Evolutionary conservation across 1,139 yeast species (phyloP).

Genomic region (Dujonia santamariae): DNA sequence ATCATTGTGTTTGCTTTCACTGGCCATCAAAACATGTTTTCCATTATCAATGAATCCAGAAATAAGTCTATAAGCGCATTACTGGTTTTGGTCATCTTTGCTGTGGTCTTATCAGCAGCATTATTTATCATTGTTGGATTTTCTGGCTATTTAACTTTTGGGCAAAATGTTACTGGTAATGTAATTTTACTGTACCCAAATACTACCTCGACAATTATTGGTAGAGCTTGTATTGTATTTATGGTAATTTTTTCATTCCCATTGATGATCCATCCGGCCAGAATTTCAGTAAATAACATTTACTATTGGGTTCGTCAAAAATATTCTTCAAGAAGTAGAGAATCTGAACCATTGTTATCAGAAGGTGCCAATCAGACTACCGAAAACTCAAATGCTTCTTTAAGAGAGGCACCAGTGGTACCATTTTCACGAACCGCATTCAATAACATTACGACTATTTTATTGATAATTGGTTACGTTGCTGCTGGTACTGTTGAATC

Average conservation of each 20-base stretch:
- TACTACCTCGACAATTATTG: conserved; percentile 48
- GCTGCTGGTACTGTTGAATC: conserved; percentile 46
- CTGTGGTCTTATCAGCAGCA: conserved; percentile 41
- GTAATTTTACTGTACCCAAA: conserved; percentile 64
- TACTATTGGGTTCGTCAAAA: conserved; percentile 42
- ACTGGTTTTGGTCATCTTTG: conserved; percentile 48
- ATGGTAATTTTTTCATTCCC: conserved; percentile 90
- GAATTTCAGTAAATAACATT: conserved; percentile 80
- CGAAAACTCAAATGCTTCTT: background rate
- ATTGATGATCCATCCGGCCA: conserved; percentile 86
- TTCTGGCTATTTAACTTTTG: conserved; percentile 45
- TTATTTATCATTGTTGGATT: conserved; percentile 41
- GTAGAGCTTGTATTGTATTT: conserved; percentile 70
- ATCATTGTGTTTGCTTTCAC: conserved; percentile 49
- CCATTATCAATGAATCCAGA: conserved; percentile 40
- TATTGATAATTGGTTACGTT: conserved; percentile 43
- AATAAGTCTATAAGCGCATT: conserved; percentile 14
- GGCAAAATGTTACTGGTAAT: conserved; percentile 60
- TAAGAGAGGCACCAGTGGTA: conserved; percentile 26
- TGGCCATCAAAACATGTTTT: conserved; percentile 51
- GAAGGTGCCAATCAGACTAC: conserved; percentile 5
- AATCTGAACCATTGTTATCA: conserved; percentile 11
- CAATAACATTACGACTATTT: conserved; percentile 40
- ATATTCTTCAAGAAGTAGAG: too few species aligned
- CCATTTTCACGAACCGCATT: conserved; percentile 54